A percentile compares a stretch with the other conserved stretches of the same genome.
Conservation (phyloP, 306 rosid genomes). For the Quercus engelmannii region DNA sequence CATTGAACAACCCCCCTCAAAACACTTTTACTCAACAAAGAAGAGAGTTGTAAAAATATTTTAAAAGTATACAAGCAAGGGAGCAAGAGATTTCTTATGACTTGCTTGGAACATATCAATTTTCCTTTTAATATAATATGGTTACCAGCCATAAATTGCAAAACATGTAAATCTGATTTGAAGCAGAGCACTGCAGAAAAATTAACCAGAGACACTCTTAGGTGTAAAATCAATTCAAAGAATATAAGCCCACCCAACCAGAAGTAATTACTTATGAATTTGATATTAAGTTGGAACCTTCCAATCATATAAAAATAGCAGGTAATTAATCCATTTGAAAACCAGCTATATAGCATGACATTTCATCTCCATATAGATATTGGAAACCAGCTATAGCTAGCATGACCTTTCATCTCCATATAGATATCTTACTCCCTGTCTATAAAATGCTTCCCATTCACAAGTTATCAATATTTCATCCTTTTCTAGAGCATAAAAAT, state of each 20-base stretch:
- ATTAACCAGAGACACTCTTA: neutral
- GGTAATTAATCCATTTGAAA: neutral
- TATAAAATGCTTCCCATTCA: neutral
- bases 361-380: neutral
- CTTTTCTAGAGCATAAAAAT: neutral
- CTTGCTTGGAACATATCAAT: neutral
- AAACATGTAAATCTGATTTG: neutral
- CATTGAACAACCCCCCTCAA: neutral
- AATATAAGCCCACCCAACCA: neutral
- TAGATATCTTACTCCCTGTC: neutral
- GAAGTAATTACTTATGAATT: neutral
- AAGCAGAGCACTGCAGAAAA: neutral
- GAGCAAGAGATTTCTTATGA: neutral
- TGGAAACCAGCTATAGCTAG: neutral
- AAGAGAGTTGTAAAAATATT: neutral
- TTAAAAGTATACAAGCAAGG: neutral
- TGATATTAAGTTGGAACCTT: neutral
- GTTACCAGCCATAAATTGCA: neutral
- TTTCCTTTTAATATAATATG: neutral
- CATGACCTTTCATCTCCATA: neutral
- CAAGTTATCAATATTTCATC: neutral
- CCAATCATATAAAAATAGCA: neutral
- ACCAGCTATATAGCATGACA: neutral
- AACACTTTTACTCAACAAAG: neutral
- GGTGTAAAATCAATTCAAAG: neutral